Evolutionary conservation across 2,329 filamentous ascomycete genomes (phyloP), one percentile per base, ranked within the genome.

Genomic region (Fusarium sterilihyphosum): DNA sequence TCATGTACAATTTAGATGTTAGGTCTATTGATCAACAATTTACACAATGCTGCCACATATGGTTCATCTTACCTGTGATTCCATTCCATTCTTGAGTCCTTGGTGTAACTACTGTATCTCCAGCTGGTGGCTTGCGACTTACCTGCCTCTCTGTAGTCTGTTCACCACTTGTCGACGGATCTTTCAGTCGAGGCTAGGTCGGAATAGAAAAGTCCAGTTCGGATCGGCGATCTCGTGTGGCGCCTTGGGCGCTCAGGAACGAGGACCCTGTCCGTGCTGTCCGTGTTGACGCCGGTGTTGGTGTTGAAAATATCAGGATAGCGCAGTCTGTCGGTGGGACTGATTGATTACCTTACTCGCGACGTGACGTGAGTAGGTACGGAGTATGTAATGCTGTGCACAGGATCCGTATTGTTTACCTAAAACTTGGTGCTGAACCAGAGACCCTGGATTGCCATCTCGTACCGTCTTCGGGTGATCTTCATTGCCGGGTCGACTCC

Each of bases 1-100:
- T 63, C 63, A 66, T 75, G 73, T 78, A 78, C 46, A 77, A 65
- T 70, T 72, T 77, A 75, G 67, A 78, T 70, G 65, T 56, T 75
- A 70, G 75, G 70, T 74, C 67, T 53, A 41, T 41, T 52, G 62
- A 74, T 76, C 74, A 73, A 71, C 64, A 78, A 78, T 78, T 75
- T 78, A 73, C 56, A 78, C 62, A 73, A 69, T 77, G 70, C 75
- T 77, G 73, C 77, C 73, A 76, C 50, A 60, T n/a, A 52, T 37
- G 16, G 22, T 24, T 33, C 11, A 16, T 20, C 38, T 56, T 35
- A 22, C 53, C 37, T 46, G 49, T 69, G 67, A 65, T 33, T 54
- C 29, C 13, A n/a, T 22, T 35, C 33, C 14, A 35, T 35, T 16
- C 33, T 35, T 35, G 26, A 53, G 14, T 8, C 54, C 35, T 40